Evolutionary conservation across 2,329 filamentous ascomycete genomes (phyloP).

Genomic region (Zymoseptoria tritici): DNA sequence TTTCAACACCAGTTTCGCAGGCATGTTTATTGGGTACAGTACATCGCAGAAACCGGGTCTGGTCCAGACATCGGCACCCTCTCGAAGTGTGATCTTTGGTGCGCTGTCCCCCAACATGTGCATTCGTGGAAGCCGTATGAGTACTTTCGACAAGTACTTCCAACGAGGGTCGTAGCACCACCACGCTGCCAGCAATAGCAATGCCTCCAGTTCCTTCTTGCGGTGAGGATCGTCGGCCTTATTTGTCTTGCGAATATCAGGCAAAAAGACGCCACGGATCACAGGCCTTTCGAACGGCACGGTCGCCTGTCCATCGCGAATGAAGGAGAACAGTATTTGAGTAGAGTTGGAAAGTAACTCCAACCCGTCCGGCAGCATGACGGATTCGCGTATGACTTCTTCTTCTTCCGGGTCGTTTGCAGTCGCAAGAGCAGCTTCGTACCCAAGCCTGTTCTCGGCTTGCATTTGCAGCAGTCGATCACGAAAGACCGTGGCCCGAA

Average conservation of each 20-base stretch:
- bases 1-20: neutral
- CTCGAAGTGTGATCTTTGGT: neutral
- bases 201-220: neutral
- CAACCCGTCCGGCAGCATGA: neutral
- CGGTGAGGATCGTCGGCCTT: neutral
- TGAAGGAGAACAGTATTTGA: neutral
- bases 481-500: neutral
- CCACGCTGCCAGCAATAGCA: neutral
- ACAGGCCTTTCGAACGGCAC: neutral
- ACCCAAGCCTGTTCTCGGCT: neutral
- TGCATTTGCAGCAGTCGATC: neutral
- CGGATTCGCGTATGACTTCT: neutral
- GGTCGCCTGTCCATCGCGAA: neutral
- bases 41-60: neutral
- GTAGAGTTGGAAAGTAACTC: neutral
- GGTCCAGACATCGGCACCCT: neutral
- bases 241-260: neutral
- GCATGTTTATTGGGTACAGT: neutral
- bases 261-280: neutral
- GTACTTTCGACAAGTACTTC: neutral
- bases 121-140: neutral
- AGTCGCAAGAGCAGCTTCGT: neutral
- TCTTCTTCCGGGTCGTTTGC: neutral
- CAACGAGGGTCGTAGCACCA: neutral
- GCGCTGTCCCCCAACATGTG: neutral